phyloP scores from a whole-genome alignment of 164 flowering plant genomes.

The Amborella trichopoda region DNA sequence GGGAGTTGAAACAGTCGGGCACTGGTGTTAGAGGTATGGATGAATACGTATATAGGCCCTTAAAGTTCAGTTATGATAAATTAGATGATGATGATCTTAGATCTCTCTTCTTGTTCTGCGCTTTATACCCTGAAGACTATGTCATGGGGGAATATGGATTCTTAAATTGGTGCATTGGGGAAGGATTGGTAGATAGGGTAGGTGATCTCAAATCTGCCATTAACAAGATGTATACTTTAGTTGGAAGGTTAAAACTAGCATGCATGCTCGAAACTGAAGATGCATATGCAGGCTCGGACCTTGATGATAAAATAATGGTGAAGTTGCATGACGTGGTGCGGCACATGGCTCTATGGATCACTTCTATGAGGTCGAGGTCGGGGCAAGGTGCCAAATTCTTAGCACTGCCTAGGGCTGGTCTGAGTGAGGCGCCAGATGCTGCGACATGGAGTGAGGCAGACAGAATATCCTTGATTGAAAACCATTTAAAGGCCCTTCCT shows the following conservation, averaged over 20 bases:
- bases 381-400: not conserved
- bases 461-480: constrained; percentile 8
- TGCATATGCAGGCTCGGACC: too few species aligned
- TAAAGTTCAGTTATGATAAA: too few species aligned
- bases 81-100: too few species aligned
- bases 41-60: not conserved
- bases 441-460: constrained; percentile 6
- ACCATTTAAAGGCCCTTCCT: not conserved
- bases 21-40: constrained; percentile 3
- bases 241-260: constrained; percentile 6
- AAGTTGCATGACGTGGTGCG: constrained; percentile 10
- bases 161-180: constrained; percentile 7
- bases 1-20: too few species aligned
- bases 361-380: constrained; percentile 5
- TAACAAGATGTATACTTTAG: constrained; percentile 3
- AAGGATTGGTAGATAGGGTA: constrained; percentile 5
- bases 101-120: constrained; percentile 7
- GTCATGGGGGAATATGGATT: constrained; percentile 1
- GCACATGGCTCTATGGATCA: constrained; percentile 8
- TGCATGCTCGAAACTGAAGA: constrained; percentile 6
- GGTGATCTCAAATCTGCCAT: constrained; percentile 2
- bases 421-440: not conserved
- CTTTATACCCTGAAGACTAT: constrained; percentile 7
- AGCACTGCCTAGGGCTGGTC: constrained; percentile 1
- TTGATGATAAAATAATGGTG: constrained; percentile 1